Evolutionary conservation across 169 alveolate genomes (phyloP), one percentile per base, ranked within the genome.

Genomic region (Amoebophrya sp.): DNA sequence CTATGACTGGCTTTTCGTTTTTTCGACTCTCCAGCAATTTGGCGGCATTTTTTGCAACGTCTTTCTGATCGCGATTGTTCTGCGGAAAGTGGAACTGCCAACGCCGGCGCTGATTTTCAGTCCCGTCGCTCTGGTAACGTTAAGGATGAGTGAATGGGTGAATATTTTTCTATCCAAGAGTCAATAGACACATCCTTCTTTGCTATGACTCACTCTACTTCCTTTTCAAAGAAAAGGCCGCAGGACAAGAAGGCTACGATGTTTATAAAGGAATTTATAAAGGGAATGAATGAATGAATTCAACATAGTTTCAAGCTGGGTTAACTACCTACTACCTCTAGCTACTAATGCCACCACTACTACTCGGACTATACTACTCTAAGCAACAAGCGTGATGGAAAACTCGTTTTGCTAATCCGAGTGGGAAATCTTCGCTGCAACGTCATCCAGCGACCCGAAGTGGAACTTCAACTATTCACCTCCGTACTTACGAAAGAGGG

Each of bases 21-120:
- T 47, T 18, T 6, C 65, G 29, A 47, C 65, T 12, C 65, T 47
- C 29, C 65, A 47, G 65, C 65, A 47, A 18, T 47, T 47, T 18
- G 65, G 29, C 29, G 65, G 65, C 18, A 47, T 47, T 18, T 47
- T 47, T 47, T 47, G 83, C 36, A 65, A 65, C 83, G 83, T 65
- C 2, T 65, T 65, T 65, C n/a, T 65, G 83, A 65, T 65, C 83
- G 83, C 83, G 83, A 26, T 65, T 6, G 33, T 65, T 1, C 83
- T 65, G 83, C 83, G 83, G 33, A 65, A 65, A 26, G 83, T 65
- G 83, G 83, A 65, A 26, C 83, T 65, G 0, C 83, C 83, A 10
- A 65, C 83, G 2, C 83, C 83, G 83, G 83, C 83, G 83, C 83
- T 65, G 26, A 65, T 65, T 18, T 65, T 65, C 33, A 12, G 36